These are phyloP conservation scores for Polytrichum commune DNA, from an alignment of 225 moss, liverwort and hornwort genomes.

Conservation along the genomic window DNA sequence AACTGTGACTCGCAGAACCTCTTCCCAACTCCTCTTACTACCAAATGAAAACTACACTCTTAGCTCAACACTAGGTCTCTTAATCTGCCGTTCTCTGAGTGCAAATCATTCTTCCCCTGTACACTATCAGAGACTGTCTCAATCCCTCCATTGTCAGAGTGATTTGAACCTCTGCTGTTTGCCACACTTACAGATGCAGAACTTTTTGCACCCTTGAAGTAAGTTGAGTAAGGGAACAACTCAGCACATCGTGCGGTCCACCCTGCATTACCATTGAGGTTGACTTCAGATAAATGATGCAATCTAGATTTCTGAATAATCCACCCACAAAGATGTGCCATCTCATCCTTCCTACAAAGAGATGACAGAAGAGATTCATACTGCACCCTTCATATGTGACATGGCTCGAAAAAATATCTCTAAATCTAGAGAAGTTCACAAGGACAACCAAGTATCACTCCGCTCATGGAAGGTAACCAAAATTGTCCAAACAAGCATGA, in stretches of 20 bases:
- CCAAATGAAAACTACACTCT: slow-evolving; percentile 14
- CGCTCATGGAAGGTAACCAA: no score
- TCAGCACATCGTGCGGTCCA: slow-evolving; percentile 74
- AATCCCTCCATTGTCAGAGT: slow-evolving; percentile 44
- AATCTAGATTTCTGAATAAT: background rate
- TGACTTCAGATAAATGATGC: background rate
- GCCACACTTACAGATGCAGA: slow-evolving; percentile 48
- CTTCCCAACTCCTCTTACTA: slow-evolving; percentile 18
- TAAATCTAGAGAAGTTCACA: no score
- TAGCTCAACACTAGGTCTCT: slow-evolving; percentile 37
- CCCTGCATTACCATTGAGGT: slow-evolving; percentile 34
- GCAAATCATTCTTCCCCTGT: slow-evolving; percentile 27
- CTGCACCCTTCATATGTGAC: no score
- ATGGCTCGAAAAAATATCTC: no score
- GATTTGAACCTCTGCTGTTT: slow-evolving; percentile 30
- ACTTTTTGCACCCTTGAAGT: slow-evolving; percentile 77
- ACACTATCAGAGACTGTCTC: slow-evolving; percentile 23
- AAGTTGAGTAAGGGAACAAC: slow-evolving; percentile 78
- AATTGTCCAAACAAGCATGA: no score
- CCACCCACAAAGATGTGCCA: background rate
- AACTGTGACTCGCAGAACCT: slow-evolving; percentile 41
- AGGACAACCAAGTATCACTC: no score
- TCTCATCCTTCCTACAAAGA: no score
- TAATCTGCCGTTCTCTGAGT: slow-evolving; percentile 40
- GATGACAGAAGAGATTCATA: no score